Percentiles rank a stretch among this genome's conserved stretches.
Conservation (phyloP, 352 stramenopile species). For the Aphanomyces cochlioides region DNA sequence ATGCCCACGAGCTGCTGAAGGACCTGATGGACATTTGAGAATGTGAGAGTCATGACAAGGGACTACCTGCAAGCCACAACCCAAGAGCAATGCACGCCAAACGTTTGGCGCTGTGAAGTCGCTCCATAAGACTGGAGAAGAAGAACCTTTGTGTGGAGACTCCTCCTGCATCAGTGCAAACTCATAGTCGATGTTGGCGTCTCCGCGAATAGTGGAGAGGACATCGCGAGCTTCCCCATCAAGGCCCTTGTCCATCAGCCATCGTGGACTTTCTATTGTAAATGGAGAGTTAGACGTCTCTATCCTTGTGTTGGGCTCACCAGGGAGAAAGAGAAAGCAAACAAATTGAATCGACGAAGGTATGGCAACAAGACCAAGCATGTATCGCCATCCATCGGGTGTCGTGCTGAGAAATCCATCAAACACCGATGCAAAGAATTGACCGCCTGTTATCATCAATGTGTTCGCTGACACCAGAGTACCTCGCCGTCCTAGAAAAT, state of each 20-base stretch:
- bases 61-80: constrained; percentile 23
- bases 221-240: constrained; percentile 43
- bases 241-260: constrained; percentile 45
- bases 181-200: constrained; percentile 44
- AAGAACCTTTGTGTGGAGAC: constrained; percentile 32
- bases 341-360: constrained; percentile 30
- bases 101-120: neutral
- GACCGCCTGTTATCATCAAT: constrained; percentile 24
- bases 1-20: constrained; percentile 30
- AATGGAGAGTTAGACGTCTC: neutral
- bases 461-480: constrained; percentile 27
- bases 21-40: constrained; percentile 2
- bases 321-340: constrained; percentile 28
- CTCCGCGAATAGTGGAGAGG: constrained; percentile 50
- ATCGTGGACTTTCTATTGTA: constrained; percentile 53
- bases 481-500: neutral
- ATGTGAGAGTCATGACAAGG: neutral
- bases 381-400: constrained; percentile 32
- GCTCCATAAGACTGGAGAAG: too few species aligned
- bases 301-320: neutral
- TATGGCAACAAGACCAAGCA: constrained; percentile 29
- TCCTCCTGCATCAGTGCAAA: constrained; percentile 54
- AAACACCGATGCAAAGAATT: constrained; percentile 26
- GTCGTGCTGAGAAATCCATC: constrained; percentile 20
- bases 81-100: constrained; percentile 8